These are phyloP conservation scores for Microdochium nivale DNA, from an alignment of 2,329 filamentous ascomycete species.

Conservation along the genomic window DNA sequence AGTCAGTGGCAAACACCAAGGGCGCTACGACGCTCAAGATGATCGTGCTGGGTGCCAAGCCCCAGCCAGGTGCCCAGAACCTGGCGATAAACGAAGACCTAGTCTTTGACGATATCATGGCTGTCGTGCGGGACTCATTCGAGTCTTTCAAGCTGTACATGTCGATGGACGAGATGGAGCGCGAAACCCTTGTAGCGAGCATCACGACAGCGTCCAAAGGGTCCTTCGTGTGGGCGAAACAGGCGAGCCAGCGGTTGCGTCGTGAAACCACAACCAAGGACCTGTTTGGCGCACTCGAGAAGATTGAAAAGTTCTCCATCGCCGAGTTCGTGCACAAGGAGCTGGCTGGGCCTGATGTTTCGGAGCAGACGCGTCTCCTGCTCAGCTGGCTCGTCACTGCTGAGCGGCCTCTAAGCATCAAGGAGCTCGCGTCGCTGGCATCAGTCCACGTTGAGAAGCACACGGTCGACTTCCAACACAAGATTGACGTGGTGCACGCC, in stretches of 20 bases:
- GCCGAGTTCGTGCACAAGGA: constrained; percentile 19
- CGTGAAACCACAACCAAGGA: constrained; percentile 15
- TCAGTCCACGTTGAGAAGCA: constrained; percentile 21
- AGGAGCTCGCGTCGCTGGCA: constrained; percentile 20
- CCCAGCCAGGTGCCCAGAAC: constrained; percentile 4
- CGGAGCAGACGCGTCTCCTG: constrained; percentile 20
- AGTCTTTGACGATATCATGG: constrained; percentile 25
- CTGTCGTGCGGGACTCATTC: constrained; percentile 20
- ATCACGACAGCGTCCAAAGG: constrained; percentile 22
- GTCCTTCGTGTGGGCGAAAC: constrained; percentile 29
- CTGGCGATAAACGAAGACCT: constrained; percentile 20
- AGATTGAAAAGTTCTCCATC: constrained; percentile 14
- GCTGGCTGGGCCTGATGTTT: constrained; percentile 15
- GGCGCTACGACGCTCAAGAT: constrained; percentile 15
- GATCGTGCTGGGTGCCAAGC: constrained; percentile 19
- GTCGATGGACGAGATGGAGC: constrained; percentile 18
- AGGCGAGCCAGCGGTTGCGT: constrained; percentile 19
- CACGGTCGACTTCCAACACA: constrained; percentile 13
- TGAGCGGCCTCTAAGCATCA: constrained; percentile 21
- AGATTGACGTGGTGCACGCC: constrained; percentile 13
- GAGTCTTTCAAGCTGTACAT: constrained; percentile 13
- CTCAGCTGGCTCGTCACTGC: constrained; percentile 27
- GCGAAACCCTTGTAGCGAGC: constrained; percentile 20
- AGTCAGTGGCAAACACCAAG: constrained; percentile 9
- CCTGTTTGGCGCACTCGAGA: constrained; percentile 19